These are phyloP conservation scores for Plasmodium billcollinsi DNA, from an alignment of 169 alveolate genomes.

Conservation along the genomic window DNA sequence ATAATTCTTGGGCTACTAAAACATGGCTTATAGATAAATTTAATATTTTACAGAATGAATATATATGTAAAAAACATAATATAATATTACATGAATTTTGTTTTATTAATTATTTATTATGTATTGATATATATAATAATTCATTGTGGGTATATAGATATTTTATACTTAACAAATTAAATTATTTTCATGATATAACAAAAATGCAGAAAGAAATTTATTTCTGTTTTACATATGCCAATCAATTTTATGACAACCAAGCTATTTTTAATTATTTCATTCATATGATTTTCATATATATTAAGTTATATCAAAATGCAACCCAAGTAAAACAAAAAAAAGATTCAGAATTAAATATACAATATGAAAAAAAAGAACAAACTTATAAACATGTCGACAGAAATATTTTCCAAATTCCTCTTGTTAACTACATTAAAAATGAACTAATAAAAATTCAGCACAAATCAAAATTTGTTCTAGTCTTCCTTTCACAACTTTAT, in stretches of 20 bases:
- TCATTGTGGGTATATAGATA: constrained; percentile 75
- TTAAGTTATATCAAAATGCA: constrained; percentile 11
- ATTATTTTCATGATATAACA: constrained; percentile 16
- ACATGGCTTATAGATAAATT: constrained; percentile 73
- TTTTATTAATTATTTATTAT: constrained; percentile 57
- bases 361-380: constrained; percentile 2
- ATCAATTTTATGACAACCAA: constrained; percentile 61
- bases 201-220: constrained; percentile 47
- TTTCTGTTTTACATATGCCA: constrained; percentile 50
- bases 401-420: constrained; percentile 57
- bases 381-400: neutral
- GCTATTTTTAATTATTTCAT: constrained; percentile 59
- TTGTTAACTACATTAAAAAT: constrained; percentile 26
- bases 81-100: constrained; percentile 47
- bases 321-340: neutral
- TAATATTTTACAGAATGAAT: constrained; percentile 20
- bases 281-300: constrained; percentile 42
- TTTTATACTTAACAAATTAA: constrained; percentile 56
- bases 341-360: neutral
- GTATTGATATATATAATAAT: constrained; percentile 66
- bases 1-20: constrained; percentile 77
- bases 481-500: constrained; percentile 62
- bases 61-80: constrained; percentile 42
- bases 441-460: constrained; percentile 7
- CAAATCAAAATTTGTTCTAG: constrained; percentile 43